phyloP scores from a whole-genome alignment of 441 rosid genomes.

The Gossypium schwendimanii region DNA sequence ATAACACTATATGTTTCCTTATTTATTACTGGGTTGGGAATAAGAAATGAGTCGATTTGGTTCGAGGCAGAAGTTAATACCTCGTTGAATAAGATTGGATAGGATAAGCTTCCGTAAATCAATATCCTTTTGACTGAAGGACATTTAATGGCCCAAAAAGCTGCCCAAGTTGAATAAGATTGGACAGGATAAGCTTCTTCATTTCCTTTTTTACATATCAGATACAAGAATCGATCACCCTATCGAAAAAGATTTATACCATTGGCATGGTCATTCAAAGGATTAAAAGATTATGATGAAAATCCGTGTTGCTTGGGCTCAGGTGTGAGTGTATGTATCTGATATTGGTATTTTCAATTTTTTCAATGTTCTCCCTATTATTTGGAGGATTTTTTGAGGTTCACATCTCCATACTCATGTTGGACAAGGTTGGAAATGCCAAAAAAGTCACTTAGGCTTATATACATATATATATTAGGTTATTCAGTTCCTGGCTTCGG shows the following conservation, averaged over 20 bases:
- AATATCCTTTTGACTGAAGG: background rate
- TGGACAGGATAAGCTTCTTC: background rate
- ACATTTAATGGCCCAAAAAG: background rate
- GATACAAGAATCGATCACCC: background rate
- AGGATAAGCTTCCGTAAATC: background rate
- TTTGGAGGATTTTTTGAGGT: background rate
- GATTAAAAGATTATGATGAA: background rate
- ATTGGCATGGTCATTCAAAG: background rate
- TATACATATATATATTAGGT: background rate
- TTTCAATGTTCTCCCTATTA: background rate
- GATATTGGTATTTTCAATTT: background rate
- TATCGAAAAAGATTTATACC: background rate
- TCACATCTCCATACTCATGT: too few relatives aligned
- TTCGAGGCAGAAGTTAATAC: background rate
- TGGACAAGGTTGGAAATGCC: too few relatives aligned
- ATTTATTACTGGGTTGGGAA: background rate
- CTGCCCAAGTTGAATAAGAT: background rate
- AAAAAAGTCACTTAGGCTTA: too few relatives aligned
- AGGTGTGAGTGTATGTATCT: background rate
- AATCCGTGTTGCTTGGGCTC: background rate
- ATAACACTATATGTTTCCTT: background rate
- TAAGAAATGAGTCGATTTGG: background rate
- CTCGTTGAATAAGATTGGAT: background rate
- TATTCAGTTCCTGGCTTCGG: background rate
- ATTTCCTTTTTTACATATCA: background rate